Evolutionary conservation across 371 early-diverging fungal species (phyloP), one percentile per base, ranked within the genome.

Genomic region (Mucor lusitanicus): DNA sequence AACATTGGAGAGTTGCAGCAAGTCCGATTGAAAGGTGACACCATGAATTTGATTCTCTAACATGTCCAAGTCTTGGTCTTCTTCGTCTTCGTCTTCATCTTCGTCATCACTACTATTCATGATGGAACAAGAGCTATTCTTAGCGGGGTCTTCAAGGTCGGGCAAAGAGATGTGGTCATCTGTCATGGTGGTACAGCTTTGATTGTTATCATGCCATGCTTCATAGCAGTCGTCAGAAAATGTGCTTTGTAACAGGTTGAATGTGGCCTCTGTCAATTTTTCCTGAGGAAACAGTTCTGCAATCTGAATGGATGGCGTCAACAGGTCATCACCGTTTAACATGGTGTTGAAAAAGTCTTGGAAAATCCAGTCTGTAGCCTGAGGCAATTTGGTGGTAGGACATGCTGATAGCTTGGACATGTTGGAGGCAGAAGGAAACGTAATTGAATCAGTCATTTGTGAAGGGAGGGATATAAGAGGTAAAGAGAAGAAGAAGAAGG

Each of bases 351-450:
- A 69, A 40, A 64, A 55, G 21, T 69, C 69, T 46, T 69, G 65
- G n/a, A 64, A 55, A 27, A 64, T 64, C 69, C 69, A 69, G 39
- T 69, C 65, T 21, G 65, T 60, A 1, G 60, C 59, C 55, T 69
- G 50, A 21, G 69, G 69, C 11, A 69, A n/a, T 48, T 69, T 69
- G 15, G 65, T 64, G 3, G 64, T 60, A 27, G 65, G 65, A 17
- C 65, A 44, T 44, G 69, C 69, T 8, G 69, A 64, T 60, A 69
- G 40, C 48, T 69, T 69, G 28, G 69, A 69, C 21, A 28, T 27
- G 2, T 23, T 53, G 15, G 65, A 58, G 55, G 64, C 69, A 55
- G 69, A 54, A 42, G 69, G 69, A 55, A 69, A 69, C 25, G 11
- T n/a, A 21, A 64, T 64, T 12, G 64, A 33, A 15, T 59, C 60